Evolutionary conservation across 495 filamentous ascomycete genomes (phyloP), one percentile per base, ranked within the genome.

Genomic region (Trichoderma reesei): DNA sequence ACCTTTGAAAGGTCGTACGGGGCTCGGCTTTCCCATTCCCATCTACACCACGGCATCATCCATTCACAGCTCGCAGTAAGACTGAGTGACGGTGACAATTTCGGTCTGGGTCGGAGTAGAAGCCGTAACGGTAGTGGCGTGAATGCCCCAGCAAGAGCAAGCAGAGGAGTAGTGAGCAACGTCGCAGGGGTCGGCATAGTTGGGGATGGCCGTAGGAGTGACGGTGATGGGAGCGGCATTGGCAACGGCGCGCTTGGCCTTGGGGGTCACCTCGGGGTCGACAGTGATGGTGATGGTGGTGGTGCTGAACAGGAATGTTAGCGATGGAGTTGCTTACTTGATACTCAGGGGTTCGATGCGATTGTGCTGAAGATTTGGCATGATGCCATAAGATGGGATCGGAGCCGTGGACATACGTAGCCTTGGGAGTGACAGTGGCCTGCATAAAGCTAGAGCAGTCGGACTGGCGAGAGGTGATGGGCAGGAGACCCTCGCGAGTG

Each of bases 61-160:
- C 44, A 48, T n/a, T 18, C 20, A 48, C 44, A 48, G 44, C 26
- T 69, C 68, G 62, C 71, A 73, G 63, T 63, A 70, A 44, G 73
- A 69, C 42, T 69, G 41, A 14, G 72, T 72, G n/a, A 62, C 65
- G 56, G 73, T 72, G 26, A 72, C 68, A 11, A 72, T 72, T 33
- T 72, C 72, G 13, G 70, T 73, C 42, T 72, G 69, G 14, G 72
- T 75, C 10, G 72, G 67, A 33, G 64, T 61, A 1, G 69, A 63
- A 9, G 67, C 70, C 4, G 73, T 75, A 63, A 67, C 67, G 9
- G 70, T 68, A n/a, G 68, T 37, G 37, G 65, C 72, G 33, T 72
- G 72, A 37, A 73, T 51, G 34, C 72, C 73, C 60, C 68, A 73
- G 72, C 73, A 75, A n/a, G 64, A 64, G 70, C 73, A 75, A 41